Percentiles rank a stretch among this genome's conserved stretches.
Conservation (phyloP, 805 yeast species). For the Teunomyces lycoperdinae region DNA sequence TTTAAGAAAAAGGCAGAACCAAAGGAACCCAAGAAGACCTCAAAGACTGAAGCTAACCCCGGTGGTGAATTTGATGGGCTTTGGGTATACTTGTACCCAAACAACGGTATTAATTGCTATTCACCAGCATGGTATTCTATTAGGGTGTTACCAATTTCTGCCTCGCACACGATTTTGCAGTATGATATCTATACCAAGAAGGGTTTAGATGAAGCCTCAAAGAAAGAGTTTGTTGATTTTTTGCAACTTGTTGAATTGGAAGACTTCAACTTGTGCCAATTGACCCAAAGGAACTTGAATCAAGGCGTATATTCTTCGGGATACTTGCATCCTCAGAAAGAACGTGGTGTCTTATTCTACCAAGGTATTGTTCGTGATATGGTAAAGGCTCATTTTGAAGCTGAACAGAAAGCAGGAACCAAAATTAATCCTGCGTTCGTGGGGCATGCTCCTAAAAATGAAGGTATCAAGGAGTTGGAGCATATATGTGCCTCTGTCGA, state of each 20-base stretch:
- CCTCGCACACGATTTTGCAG: conserved; percentile 54
- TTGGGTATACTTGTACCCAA: conserved; percentile 62
- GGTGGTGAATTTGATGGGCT: conserved; percentile 63
- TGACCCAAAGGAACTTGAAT: conserved; percentile 59
- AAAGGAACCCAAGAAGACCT: conserved; percentile 3
- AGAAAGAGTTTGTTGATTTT: conserved; percentile 62
- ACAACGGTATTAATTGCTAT: conserved; percentile 60
- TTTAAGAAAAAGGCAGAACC: conserved; percentile 35
- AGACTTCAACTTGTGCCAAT: conserved; percentile 57
- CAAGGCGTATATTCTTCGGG: conserved; percentile 61
- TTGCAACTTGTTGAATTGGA: conserved; percentile 59
- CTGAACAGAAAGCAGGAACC: conserved; percentile 44
- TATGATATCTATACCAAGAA: conserved; percentile 62
- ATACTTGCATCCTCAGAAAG: conserved; percentile 56
- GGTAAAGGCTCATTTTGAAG: conserved; percentile 52
- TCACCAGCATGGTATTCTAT: conserved; percentile 68
- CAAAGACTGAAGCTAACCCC: conserved; percentile 39
- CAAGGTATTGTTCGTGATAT: conserved; percentile 54
- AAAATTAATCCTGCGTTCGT: conserved; percentile 52
- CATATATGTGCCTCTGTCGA: conserved; percentile 49
- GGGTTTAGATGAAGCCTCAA: conserved; percentile 49
- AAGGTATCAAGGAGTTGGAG: conserved; percentile 47
- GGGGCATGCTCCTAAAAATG: conserved; percentile 36
- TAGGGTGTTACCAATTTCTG: conserved; percentile 54
- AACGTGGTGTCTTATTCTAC: conserved; percentile 56